A percentile compares a stretch with the other conserved stretches of the same genome.
phyloP scores from a whole-genome alignment of 352 stramenopile genomes.

The Globisporangium acanthophoron region DNA sequence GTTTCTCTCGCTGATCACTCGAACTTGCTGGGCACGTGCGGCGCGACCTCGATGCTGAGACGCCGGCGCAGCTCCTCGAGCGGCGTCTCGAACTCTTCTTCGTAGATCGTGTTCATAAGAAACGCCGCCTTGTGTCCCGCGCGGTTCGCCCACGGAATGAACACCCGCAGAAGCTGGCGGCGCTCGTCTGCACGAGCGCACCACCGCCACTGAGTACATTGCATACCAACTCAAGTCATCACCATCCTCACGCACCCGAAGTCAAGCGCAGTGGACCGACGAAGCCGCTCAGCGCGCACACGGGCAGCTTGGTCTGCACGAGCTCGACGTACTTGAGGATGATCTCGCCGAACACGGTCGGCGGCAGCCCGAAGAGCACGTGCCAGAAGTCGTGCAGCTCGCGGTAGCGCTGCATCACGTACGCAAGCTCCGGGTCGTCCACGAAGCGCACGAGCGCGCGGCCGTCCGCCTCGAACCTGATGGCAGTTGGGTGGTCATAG shows the following conservation, averaged over 20 bases:
- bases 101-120: slow-evolving; percentile 95
- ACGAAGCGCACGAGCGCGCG: slow-evolving; percentile 83
- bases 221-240: neutral
- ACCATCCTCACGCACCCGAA: slow-evolving; percentile 20
- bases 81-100: slow-evolving; percentile 91
- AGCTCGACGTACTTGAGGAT: slow-evolving; percentile 97
- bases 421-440: slow-evolving; percentile 93
- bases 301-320: slow-evolving; percentile 93
- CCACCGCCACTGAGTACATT: too few relatives aligned
- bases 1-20: neutral
- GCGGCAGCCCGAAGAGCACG: slow-evolving; percentile 91
- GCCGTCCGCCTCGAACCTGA: slow-evolving; percentile 86
- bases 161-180: slow-evolving; percentile 71
- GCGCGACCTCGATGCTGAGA: slow-evolving; percentile 44
- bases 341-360: slow-evolving; percentile 94
- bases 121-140: slow-evolving; percentile 61
- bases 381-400: slow-evolving; percentile 97
- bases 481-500: neutral
- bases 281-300: slow-evolving; percentile 91
- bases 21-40: slow-evolving; percentile 20
- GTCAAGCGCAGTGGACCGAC: slow-evolving; percentile 85
- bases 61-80: slow-evolving; percentile 82
- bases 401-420: slow-evolving; percentile 94
- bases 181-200: slow-evolving; percentile 38
- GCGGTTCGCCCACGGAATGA: slow-evolving; percentile 93